Evolutionary conservation across 2,329 filamentous ascomycete species (phyloP).

Genomic region (Nemania sp.): DNA sequence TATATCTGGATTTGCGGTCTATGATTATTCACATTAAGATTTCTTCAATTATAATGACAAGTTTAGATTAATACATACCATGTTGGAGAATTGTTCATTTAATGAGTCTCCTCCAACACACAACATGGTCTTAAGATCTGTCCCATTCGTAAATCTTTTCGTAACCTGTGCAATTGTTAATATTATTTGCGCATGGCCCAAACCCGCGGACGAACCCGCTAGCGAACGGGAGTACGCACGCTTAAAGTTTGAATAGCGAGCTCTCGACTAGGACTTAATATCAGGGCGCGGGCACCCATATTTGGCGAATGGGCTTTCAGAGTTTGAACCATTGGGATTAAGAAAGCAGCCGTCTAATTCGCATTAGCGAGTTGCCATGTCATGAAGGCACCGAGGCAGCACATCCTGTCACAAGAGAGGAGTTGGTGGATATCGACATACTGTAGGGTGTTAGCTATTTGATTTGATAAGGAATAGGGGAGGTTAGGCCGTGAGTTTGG

Average conservation of each 20-base stretch:
- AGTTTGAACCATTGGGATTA: slow-evolving; percentile 97
- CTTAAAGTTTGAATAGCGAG: slow-evolving; percentile 77
- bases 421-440: slow-evolving; percentile 12
- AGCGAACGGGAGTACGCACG: slow-evolving; percentile 18
- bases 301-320: slow-evolving; percentile 88
- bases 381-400: not conserved
- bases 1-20: slow-evolving; percentile 90
- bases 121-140: slow-evolving; percentile 87
- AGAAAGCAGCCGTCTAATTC: slow-evolving; percentile 84
- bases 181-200: not conserved
- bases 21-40: slow-evolving; percentile 71
- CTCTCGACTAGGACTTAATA: slow-evolving; percentile 93
- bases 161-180: slow-evolving; percentile 85
- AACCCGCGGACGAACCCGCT: not conserved
- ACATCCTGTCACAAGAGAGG: not conserved
- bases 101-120: slow-evolving; percentile 85
- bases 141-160: slow-evolving; percentile 91
- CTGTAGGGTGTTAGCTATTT: slow-evolving; percentile 18
- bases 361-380: slow-evolving; percentile 10
- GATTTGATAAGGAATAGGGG: not conserved
- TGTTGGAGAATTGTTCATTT: slow-evolving; percentile 40
- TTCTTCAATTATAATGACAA: not conserved
- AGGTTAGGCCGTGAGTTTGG: not conserved
- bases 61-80: slow-evolving; percentile 20
- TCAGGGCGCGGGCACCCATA: slow-evolving; percentile 86